A percentile compares a stretch with the other conserved stretches of the same genome.
Evolutionary conservation across 2,329 filamentous ascomycete genomes (phyloP).

Genomic region (Paecilomyces niveus): DNA sequence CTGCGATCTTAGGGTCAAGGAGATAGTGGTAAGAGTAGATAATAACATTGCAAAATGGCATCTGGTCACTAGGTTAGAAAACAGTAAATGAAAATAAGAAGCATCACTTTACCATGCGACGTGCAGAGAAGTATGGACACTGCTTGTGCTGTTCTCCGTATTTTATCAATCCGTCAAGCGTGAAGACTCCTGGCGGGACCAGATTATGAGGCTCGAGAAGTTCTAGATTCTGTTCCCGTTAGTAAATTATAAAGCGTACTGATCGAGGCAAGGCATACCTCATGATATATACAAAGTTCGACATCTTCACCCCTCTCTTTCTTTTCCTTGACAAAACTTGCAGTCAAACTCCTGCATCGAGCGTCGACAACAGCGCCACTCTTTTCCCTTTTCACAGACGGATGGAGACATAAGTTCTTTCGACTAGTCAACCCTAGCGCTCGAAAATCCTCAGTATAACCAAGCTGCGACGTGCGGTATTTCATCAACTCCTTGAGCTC

Average conservation of each 20-base stretch:
- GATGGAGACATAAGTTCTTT: constrained; percentile 95
- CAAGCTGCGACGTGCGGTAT: constrained; percentile 83
- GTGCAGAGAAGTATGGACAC: constrained; percentile 92
- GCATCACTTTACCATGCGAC: constrained; percentile 66
- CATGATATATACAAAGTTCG: constrained; percentile 90
- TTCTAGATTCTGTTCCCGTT: constrained; percentile 66
- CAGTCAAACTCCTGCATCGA: constrained; percentile 89
- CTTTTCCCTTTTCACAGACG: constrained; percentile 92
- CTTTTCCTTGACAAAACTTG: constrained; percentile 95
- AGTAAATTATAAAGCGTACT: constrained; percentile 7
- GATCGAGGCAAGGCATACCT: constrained; percentile 46
- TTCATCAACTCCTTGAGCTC: constrained; percentile 93
- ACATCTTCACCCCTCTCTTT: constrained; percentile 93
- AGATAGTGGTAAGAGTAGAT: constrained; percentile 99
- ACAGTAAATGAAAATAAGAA: neutral
- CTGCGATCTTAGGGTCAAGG: constrained; percentile 94
- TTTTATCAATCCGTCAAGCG: constrained; percentile 75
- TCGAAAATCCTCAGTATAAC: constrained; percentile 83
- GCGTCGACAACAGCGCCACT: constrained; percentile 91
- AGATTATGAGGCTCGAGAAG: constrained; percentile 90
- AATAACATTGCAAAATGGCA: constrained; percentile 98
- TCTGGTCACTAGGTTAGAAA: constrained; percentile 45
- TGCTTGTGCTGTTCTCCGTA: constrained; percentile 96
- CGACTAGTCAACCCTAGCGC: constrained; percentile 89
- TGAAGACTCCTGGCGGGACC: constrained; percentile 92